Base-by-base conservation (phyloP, 495 filamentous ascomycete species). In the Trichoderma virens region DNA sequence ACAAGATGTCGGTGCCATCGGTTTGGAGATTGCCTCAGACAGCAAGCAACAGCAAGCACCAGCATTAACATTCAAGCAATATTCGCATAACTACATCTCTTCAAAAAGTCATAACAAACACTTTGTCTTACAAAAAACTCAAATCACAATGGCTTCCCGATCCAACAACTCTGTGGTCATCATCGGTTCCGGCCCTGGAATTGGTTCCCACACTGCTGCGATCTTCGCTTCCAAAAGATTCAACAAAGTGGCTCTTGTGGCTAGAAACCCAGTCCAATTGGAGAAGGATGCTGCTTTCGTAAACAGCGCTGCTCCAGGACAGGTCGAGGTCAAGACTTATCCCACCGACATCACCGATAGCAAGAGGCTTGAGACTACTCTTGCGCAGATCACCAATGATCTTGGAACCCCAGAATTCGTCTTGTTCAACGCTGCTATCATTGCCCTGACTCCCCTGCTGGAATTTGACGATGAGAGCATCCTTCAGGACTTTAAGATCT, bases 121-220 rank as follows among this genome's bases (percentile, higher is more conserved):
- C 18, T 16, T 13, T 3, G 38, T 8, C 5, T 18, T 41, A 18
- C 3, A 13, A 41, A 41, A 16, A n/a, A n/a, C n/a, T n/a, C n/a
- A n/a, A n/a, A 28, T 20, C 51, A 56, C 51, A 7, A 56, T 56
- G 51, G 11, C 51, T 56, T 27, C 23, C 30, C 51, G 51, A 5
- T 56, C 51, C 2, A 56, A 56, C 27, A 56, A 56, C 51, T 67
- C 69, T 28, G 62, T 76, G 38, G 61, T 76, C 20, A 66, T 79
- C 34, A 70, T 80, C 64, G 78, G 78, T 63, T 70, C 74, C 18
- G 78, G 77, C 9, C 74, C 77, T 2, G 77, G 78, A 39, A 78
- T 80, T 59, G 76, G 76, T 35, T 67, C 70, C 54, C 63, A 72
- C 39, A 68, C 73, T 4, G 67, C 75, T n/a, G 35, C 69, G 0